Evolutionary conservation across 345 rosid genomes (phyloP).

Genomic region (Gossypium rotundifolium): DNA sequence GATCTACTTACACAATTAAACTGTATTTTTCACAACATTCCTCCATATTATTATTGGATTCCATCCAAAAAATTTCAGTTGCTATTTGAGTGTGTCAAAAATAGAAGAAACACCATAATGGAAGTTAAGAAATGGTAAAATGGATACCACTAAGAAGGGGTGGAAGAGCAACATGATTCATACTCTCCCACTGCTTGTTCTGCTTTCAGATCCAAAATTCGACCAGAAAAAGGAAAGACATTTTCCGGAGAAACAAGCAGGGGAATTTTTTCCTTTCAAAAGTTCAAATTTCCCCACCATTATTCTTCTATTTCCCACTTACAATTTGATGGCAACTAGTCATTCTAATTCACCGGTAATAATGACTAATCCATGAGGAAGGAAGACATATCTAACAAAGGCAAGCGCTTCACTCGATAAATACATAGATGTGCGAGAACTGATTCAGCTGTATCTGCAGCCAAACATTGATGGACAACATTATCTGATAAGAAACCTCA

Average conservation of each 20-base stretch:
- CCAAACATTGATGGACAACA: neutral
- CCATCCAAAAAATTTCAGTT: neutral
- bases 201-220: neutral
- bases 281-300: neutral
- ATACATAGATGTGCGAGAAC: neutral
- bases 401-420: neutral
- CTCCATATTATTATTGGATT: too few species aligned
- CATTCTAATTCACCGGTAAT: neutral
- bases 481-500: neutral
- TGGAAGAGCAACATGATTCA: neutral
- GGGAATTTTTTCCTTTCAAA: neutral
- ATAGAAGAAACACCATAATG: too few species aligned
- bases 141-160: neutral
- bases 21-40: too few species aligned
- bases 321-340: neutral
- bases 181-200: neutral
- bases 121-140: neutral
- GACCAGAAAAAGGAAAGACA: neutral
- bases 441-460: slow-evolving; percentile 23
- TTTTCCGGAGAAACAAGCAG: neutral
- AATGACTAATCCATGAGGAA: neutral
- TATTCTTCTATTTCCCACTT: neutral
- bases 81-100: neutral
- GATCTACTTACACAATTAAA: neutral
- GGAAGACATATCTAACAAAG: slow-evolving; percentile 1